Conservation (phyloP, 495 filamentous ascomycete genomes). For the Aspergillus haitiensis region DNA sequence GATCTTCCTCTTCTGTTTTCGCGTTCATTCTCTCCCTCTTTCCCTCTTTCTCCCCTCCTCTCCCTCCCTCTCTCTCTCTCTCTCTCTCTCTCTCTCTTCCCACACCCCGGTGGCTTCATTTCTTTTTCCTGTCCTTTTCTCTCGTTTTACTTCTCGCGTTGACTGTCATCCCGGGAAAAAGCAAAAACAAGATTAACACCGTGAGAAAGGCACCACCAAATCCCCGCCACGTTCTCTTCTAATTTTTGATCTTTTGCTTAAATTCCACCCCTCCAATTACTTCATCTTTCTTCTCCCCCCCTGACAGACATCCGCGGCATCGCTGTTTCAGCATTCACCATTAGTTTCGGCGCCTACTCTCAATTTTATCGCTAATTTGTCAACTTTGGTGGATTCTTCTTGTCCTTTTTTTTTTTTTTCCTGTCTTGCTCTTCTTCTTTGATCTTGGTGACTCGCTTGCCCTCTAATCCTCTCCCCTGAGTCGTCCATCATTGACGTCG, state of each 20-base stretch:
- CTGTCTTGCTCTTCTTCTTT: constrained; percentile 13
- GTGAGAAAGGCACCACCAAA: not conserved
- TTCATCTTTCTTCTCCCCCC: constrained; percentile 10
- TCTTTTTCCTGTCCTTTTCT: constrained; percentile 6
- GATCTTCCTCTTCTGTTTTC: constrained; percentile 12
- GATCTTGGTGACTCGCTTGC: constrained; percentile 13
- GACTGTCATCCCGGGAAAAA: constrained; percentile 2
- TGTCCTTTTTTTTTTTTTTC: constrained; percentile 12
- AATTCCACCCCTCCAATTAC: constrained; percentile 22
- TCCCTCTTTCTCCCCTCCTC: constrained; percentile 12
- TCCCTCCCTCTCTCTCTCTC: constrained; percentile 5
- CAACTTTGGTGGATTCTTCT: constrained; percentile 1
- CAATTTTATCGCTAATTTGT: constrained; percentile 10
- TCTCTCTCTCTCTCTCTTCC: constrained; percentile 8
- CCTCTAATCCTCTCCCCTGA: constrained; percentile 20
- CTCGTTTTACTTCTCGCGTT: constrained; percentile 7
- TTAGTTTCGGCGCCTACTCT: constrained; percentile 12
- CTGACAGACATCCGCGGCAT: constrained; percentile 26
- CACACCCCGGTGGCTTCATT: not conserved
- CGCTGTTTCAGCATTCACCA: constrained; percentile 28
- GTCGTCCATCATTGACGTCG: constrained; percentile 23
- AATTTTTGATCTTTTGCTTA: constrained; percentile 15
- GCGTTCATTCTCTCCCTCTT: constrained; percentile 7
- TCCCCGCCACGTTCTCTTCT: constrained; percentile 15
- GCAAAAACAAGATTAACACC: constrained; percentile 6